Conservation (phyloP, 2,329 filamentous ascomycete species). For the Magnaporthiopsis incrustans region DNA sequence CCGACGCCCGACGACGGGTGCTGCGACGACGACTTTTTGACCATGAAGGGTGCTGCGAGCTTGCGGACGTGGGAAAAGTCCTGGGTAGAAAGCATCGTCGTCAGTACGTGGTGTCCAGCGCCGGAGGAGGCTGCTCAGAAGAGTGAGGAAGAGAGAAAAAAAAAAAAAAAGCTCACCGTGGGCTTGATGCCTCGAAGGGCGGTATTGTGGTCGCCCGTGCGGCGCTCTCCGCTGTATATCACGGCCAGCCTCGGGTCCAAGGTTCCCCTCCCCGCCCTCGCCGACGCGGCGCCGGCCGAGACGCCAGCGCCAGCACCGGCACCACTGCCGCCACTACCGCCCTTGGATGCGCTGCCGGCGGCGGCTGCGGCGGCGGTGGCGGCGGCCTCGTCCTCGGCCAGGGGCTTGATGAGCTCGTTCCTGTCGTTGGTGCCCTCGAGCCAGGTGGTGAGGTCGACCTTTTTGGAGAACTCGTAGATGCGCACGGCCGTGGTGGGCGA, state of each 20-base stretch:
- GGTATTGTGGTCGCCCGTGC: constrained; percentile 87
- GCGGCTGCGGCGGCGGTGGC: constrained; percentile 29
- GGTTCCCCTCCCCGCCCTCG: constrained; percentile 53
- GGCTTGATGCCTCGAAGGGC: constrained; percentile 80
- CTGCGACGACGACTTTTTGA: constrained; percentile 39
- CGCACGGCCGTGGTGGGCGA: constrained; percentile 56
- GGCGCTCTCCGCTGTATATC: constrained; percentile 86
- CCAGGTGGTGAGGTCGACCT: constrained; percentile 87
- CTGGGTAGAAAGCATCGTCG: constrained; percentile 32
- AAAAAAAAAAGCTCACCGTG: constrained; percentile 50
- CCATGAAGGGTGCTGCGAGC: constrained; percentile 69
- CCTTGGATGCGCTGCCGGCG: constrained; percentile 26
- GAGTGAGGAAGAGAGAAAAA: no score
- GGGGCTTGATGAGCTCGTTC: constrained; percentile 83
- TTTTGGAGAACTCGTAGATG: constrained; percentile 86
- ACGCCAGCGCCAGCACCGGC: constrained; percentile 22
- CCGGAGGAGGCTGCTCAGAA: background rate
- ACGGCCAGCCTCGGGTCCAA: constrained; percentile 75
- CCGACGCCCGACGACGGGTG: constrained; percentile 15
- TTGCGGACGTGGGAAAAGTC: constrained; percentile 94
- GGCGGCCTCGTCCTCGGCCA: constrained; percentile 55
- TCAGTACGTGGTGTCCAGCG: background rate
- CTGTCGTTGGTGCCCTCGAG: constrained; percentile 83
- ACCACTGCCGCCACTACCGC: constrained; percentile 16
- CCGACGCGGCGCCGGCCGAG: constrained; percentile 34